These are phyloP conservation scores for Neurospora terricola DNA, from an alignment of 495 filamentous ascomycete species.

Conservation along the genomic window DNA sequence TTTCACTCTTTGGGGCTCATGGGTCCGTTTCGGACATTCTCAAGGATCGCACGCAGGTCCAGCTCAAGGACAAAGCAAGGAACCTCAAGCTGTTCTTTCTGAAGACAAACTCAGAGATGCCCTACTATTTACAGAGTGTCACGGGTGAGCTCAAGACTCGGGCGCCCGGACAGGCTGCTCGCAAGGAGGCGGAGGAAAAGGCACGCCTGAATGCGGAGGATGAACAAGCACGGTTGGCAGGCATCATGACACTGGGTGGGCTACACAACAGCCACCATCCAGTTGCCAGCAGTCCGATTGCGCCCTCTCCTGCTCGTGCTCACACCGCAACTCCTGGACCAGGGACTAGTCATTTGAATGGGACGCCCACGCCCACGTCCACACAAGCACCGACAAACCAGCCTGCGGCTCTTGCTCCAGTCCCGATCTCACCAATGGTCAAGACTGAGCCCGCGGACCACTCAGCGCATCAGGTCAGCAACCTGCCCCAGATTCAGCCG, in stretches of 20 bases:
- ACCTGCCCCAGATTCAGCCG: slow-evolving; percentile 21
- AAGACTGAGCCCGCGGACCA: slow-evolving; percentile 17
- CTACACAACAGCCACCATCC: slow-evolving; percentile 28
- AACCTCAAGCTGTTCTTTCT: slow-evolving; percentile 94
- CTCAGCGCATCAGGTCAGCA: slow-evolving; percentile 6
- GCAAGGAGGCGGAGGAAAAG: slow-evolving; percentile 68
- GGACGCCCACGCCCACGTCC: neutral
- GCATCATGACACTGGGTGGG: slow-evolving; percentile 46
- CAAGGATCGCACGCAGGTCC: slow-evolving; percentile 89
- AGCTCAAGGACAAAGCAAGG: slow-evolving; percentile 90
- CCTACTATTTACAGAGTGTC: slow-evolving; percentile 80
- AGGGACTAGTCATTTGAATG: neutral
- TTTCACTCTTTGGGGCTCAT: slow-evolving; percentile 75
- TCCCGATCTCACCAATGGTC: slow-evolving; percentile 13
- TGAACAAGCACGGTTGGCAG: slow-evolving; percentile 61
- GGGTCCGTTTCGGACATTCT: slow-evolving; percentile 76
- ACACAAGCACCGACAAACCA: neutral
- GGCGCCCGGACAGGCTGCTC: slow-evolving; percentile 72
- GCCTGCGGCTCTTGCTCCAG: slow-evolving; percentile 1
- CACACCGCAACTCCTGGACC: slow-evolving; percentile 7
- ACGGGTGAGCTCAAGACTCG: slow-evolving; percentile 90
- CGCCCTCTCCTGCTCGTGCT: slow-evolving; percentile 5
- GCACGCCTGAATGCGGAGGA: slow-evolving; percentile 57
- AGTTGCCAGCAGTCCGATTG: slow-evolving; percentile 2
- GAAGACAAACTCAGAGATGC: slow-evolving; percentile 88